Base-by-base conservation (phyloP, 768 basidiomycete species). In the Calocera cornea region DNA sequence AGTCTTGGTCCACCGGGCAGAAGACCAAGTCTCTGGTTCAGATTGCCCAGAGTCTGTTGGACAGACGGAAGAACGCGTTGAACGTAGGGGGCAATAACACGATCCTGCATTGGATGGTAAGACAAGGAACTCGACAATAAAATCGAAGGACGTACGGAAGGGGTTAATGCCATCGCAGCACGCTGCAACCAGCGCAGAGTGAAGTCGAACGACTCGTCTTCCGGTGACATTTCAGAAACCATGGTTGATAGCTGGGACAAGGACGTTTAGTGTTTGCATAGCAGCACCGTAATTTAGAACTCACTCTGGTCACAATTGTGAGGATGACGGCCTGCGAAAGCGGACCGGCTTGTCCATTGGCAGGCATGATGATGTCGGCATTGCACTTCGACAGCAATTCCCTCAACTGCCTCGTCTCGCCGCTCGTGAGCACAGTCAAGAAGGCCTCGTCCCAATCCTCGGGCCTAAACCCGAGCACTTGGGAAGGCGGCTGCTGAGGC, bases 401-500 rank as follows among this genome's bases (percentile, higher is more conserved):
- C 19, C 88, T 85, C 65, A 92, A 83, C 75, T 90, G 88, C 69
- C 81, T 79, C 17, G 83, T 72, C 72, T 92, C 90, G 75, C 92
- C 88, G 36, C 84, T 85, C 69, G 87, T 85, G 66, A 92, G 79
- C 36, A 90, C 87, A 19, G 84, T 83, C 38, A 92, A 81, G 75
- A 91, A 92, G 11, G 85, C 83, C 69, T 90, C 88, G 70, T 92
- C 90, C 90, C 90, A 92, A 70, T 90, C 87, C 73, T 90, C 90
- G 50, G 27, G 38, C 64, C 60, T 64, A 31, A 27, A 40, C 36
- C 60, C 36, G 24, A 50, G 66, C 11, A 34, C 49, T 31, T 60
- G 66, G 7, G 54, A 33, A 50, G 47, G 44, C 7, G 38, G 41
- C 29, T 64, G 40, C 17, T 69, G 64, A 8, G 70, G 68, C 41